Base-by-base conservation (phyloP, 2,329 filamentous ascomycete species). In the Diaporthe eres region DNA sequence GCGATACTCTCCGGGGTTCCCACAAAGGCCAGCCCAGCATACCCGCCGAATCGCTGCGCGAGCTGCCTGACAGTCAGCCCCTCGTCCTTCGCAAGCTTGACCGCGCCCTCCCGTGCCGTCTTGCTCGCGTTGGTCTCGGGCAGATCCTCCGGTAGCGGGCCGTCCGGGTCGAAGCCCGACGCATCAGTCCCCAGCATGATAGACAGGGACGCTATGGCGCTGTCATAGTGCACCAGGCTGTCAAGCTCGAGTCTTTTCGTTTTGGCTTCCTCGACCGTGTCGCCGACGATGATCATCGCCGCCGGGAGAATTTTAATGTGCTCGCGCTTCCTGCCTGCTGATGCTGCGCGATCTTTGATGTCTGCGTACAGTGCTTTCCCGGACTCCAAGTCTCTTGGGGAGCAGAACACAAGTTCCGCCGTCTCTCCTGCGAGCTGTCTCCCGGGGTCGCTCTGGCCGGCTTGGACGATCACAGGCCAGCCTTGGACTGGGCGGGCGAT, bases 91-190 rank as follows among this genome's bases (percentile, higher is more conserved):
- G 87, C 88, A 2, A 90, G 80, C 75, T 83, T 85, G 3, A 89
- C n/a, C 12, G 87, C 86, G 0, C 82, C 79, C 9, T 83, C 87
- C 1, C 87, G 85, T 15, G 83, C 79, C 0, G 87, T 88, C 79
- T 90, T 89, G 82, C 88, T 90, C 2, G 86, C 88, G 76, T 90
- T 90, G 0, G 88, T 90, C 65, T 89, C 87, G 0, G 88, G 88
- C 3, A 90, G 79, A 7, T 89, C 85, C 0, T 80, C 79, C 1
- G 89, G 89, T 7, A 91, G 80, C 0, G 86, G 86, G 0, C 80
- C 84, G 77, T 90, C 88, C 0, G 87, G 88, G 67, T 90, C 87
- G 42, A 88, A 86, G 0, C 76, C 81, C 2, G 87, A 86, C 1
- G 83, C 87, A 81, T 90, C 88, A 0, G 82, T 82, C 1, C 88